Base-by-base conservation (phyloP, 2,329 filamentous ascomycete genomes). In the Fusarium keratoplasticum region DNA sequence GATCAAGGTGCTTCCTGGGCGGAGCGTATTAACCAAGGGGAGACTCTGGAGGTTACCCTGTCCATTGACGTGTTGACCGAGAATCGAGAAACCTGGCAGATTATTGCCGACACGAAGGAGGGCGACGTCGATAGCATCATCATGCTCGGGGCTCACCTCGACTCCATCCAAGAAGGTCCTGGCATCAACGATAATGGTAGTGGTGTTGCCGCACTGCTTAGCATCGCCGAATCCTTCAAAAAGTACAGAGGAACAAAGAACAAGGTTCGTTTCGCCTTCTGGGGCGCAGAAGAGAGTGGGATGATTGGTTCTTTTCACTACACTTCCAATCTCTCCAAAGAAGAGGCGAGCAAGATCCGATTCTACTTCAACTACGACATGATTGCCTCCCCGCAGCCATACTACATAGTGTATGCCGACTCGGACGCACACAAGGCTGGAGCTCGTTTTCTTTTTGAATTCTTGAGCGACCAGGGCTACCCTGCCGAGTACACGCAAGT, bases 291-390 rank as follows among this genome's bases (percentile, higher is more conserved):
- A 72, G 84, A 86, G 79, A 78, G 77, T 38, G 84, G 84, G 20
- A 80, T 86, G 40, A 72, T 84, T 59, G 85, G 84, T 22, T 85
- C 84, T 6, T 73, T 82, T 14, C 78, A 83, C 78, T 86, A 85
- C 64, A 81, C 79, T 2, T 68, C 77, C 7, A 77, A 76, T 10
- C 79, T 86, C 18, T 78, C 80, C 13, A 74, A 79, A 35, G 77
- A 79, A 6, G 82, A 85, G 61, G 78, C 79, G 0, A 81, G 87
- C 69, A 90, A 90, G 80, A 89, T 93, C 78, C 85, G 87, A 1
- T 89, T 92, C 42, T 91, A 92, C 83, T 88, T 92, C 79, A 91
- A 93, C 83, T 92, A 91, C 78, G 91, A 93, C 82, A 93, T 93
- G 91, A 91, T 93, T 57, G 84, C 82, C 22, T 86, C 83, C n/a